Evolutionary conservation across 2,329 filamentous ascomycete species (phyloP), one percentile per base, ranked within the genome.

Genomic region (Diplodia seriata): DNA sequence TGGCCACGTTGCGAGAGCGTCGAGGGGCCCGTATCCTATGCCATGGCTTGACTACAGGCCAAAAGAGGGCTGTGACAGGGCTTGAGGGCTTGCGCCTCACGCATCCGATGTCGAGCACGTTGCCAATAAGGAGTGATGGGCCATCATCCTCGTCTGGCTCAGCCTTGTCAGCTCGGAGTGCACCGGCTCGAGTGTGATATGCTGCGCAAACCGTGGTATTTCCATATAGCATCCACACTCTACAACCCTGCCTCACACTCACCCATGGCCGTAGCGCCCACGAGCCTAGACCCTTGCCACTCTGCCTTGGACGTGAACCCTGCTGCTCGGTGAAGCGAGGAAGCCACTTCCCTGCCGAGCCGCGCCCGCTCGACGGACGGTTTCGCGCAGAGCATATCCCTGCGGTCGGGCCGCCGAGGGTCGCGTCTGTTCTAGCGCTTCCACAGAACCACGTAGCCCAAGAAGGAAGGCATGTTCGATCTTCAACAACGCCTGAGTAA

Each of bases 121-220:
- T 63, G 43, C 59, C 59, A 63, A 63, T 63, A 49, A 38, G 20
- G 20, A 23, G n/a, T 31, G 43, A 40, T 51, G 33, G 36, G 26
- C 26, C n/a, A 38, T 38, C 14, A 18, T 51, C 12, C 23, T 49
- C 9, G 15, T 61, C 40, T 31, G 20, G 36, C 43, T 62, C 57
- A 51, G 59, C 59, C 59, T 63, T 63, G 59, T 63, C 59, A 63
- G 59, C 47, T 33, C 47, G 59, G 59, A 51, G 47, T 6, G 47
- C 43, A 20, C 59, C 59, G 59, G 59, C 29, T 61, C 18, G 57
- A 29, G 26, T 8, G 33, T 15, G 54, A 7, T 57, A 15, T 23
- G 12, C 15, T 51, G 47, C 47, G 31, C 59, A 51, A 38, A 38
- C 47, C 47, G 38, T 63, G 59, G 50, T 63, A 38, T 29, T 63